phyloP scores from a whole-genome alignment of 1,284 basidiomycete species.

The Cystobasidium pallidum region DNA sequence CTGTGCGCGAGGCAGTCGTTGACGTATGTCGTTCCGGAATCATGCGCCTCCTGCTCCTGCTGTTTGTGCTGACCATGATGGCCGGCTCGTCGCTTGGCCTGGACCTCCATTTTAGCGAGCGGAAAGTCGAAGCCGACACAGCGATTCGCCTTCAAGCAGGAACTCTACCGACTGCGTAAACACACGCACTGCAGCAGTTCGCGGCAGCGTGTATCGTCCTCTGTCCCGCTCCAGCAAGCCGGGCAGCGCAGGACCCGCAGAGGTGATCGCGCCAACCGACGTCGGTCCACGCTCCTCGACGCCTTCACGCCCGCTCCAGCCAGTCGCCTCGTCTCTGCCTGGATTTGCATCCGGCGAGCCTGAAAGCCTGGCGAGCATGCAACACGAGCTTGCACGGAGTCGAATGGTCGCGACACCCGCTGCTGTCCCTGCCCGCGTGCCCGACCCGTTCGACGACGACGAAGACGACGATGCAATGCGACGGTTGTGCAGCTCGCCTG shows the following conservation, averaged over 20 bases:
- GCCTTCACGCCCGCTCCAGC: background rate
- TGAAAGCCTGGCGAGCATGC: no score
- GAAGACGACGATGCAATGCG: constrained; percentile 15
- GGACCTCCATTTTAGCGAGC: background rate
- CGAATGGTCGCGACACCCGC: background rate
- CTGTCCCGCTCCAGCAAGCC: background rate
- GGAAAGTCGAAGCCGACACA: background rate
- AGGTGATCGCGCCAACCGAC: constrained; percentile 5
- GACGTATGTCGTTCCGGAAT: background rate
- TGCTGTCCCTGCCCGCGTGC: background rate
- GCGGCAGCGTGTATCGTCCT: constrained; percentile 5
- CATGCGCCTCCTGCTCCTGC: background rate
- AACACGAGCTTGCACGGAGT: no score
- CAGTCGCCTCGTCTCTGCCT: background rate
- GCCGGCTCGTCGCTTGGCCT: no score
- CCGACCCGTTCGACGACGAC: constrained; percentile 21
- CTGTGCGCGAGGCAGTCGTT: background rate
- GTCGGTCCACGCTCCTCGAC: constrained; percentile 12
- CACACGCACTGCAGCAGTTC: background rate
- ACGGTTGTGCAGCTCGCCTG: constrained; percentile 4
- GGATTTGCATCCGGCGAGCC: no score
- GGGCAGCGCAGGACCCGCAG: no score
- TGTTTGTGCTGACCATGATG: background rate
- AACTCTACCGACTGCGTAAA: background rate
- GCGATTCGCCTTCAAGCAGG: background rate